Base-by-base conservation (phyloP, 164 flowering plant genomes). In the Magnolia officinalis region DNA sequence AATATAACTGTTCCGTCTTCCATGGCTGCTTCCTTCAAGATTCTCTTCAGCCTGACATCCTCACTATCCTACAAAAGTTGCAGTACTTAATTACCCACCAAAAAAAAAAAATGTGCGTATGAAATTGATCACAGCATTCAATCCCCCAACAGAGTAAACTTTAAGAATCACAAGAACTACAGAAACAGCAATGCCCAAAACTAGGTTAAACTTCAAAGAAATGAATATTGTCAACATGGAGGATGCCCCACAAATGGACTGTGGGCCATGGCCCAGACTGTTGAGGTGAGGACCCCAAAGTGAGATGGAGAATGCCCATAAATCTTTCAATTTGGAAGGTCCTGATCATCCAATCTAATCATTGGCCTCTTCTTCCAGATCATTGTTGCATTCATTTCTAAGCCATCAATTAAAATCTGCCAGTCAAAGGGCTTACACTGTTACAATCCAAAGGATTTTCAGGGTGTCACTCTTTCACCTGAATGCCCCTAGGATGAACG, bases 1-100 rank as follows among this genome's bases (percentile, higher is more conserved):
- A 94, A 72, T 59, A 94, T 91, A 19, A 94, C 97, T 61, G 96
- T 90, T 24, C 67, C 78, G 70, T 92, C 90, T 37, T 71, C 80
- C 90, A 83, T 92, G 14, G 93, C 85, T 64, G 98, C 97, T 63
- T 76, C 79, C 78, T 83, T 76, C 74, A 94, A 80, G 66, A 90
- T 87, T 72, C 74, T 83, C 51, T 87, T 86, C 68, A 94, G 88
- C 16, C 72, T 84, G 58, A 74, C 37, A 76, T 86, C 86, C 72
- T 81, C 82, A 45, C 72, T 78, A 63, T 72, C 85, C 91, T 89
- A 79, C 69, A 77, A 66, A 67, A 65, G 59, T 55, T 55, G 61
- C 61, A 55, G 6, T 21, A 52, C 51, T 16, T 19, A 29, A 52
- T 66, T 29, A n/a, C 9, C 29, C 29, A 2, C 26, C 26, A 20